phyloP scores from a whole-genome alignment of 345 rosid species.

The Erodium maritimum region DNA sequence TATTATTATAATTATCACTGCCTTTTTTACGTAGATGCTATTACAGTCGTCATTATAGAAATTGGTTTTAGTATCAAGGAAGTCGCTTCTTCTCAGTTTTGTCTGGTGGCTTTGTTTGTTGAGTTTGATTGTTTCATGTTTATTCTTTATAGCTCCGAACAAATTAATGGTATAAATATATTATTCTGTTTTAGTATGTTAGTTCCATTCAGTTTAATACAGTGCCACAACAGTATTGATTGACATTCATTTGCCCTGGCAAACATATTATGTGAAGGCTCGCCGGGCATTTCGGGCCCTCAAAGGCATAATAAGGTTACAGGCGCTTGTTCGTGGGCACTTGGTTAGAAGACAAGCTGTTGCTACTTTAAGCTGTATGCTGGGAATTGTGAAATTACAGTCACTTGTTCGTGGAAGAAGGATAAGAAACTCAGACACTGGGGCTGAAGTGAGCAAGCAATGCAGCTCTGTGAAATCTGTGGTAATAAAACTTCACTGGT shows the following conservation, averaged over 20 bases:
- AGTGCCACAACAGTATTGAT: neutral
- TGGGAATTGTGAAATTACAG: conserved; percentile 81
- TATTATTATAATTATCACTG: neutral
- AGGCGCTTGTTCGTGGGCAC: conserved; percentile 92
- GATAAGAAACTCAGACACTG: conserved; percentile 49
- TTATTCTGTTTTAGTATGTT: neutral
- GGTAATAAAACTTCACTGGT: conserved; percentile 27
- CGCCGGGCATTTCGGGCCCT: conserved; percentile 89
- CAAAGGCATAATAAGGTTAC: conserved; percentile 94
- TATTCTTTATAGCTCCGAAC: no score
- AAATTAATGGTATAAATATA: no score
- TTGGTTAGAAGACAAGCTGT: conserved; percentile 88
- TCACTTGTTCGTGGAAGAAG: conserved; percentile 58
- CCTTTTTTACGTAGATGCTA: no score
- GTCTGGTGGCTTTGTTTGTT: no score
- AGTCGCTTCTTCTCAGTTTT: no score
- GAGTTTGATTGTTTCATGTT: no score
- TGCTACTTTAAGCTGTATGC: conserved; percentile 58
- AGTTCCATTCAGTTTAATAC: neutral
- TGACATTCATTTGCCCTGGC: conserved; percentile 12
- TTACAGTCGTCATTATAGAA: no score
- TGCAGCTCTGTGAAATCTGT: conserved; percentile 19
- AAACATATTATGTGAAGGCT: conserved; percentile 40
- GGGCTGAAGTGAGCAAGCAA: conserved; percentile 31
- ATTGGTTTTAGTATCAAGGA: no score